Evolutionary conservation across 257 asterid species (phyloP).

Genomic region (Capsicum rhomboideum): DNA sequence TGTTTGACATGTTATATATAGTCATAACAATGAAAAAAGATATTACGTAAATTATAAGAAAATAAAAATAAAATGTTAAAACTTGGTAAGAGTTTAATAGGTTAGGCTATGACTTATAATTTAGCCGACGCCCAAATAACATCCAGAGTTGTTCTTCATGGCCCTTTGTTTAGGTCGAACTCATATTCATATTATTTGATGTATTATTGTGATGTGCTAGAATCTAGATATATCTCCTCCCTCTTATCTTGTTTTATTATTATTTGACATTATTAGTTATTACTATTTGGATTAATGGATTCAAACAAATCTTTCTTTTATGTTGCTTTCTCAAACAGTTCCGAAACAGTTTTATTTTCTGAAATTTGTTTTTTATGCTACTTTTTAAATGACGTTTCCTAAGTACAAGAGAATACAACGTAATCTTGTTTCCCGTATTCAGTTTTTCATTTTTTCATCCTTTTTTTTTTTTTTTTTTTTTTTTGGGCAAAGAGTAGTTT

Average conservation of each 20-base stretch:
- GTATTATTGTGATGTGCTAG: neutral
- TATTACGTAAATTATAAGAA: too few species aligned
- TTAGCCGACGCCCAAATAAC: neutral
- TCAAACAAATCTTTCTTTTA: neutral
- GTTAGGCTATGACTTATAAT: neutral
- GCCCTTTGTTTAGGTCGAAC: neutral
- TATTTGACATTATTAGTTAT: neutral
- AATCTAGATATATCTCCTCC: neutral
- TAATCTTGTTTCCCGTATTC: neutral
- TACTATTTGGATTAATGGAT: neutral
- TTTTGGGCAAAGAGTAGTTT: neutral
- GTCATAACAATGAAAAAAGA: too few species aligned
- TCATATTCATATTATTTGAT: neutral
- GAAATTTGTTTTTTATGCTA: neutral
- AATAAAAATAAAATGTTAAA: neutral
- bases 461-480: neutral
- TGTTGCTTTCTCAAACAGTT: neutral
- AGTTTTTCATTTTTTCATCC: neutral
- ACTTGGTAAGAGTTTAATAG: neutral
- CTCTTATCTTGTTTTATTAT: neutral
- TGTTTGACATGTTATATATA: too few species aligned
- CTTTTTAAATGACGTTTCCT: neutral
- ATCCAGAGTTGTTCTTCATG: neutral
- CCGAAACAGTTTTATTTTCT: neutral
- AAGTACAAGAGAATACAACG: neutral